Conservation (phyloP, 2,329 filamentous ascomycete species). For the Ophiocordyceps camponoti-saundersi region DNA sequence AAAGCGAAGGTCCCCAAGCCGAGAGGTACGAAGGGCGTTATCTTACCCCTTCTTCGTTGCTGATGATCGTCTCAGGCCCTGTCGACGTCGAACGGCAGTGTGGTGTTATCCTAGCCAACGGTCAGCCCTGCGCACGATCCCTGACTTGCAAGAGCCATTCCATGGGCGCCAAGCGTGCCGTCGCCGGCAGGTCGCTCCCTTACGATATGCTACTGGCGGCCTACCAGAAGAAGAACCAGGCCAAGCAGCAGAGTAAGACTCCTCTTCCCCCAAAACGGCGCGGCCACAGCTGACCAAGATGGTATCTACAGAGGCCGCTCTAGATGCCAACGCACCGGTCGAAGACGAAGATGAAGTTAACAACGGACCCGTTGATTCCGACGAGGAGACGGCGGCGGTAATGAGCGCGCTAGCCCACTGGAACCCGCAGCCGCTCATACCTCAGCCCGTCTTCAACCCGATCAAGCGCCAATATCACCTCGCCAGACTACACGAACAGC, state of each 20-base stretch:
- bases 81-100: slow-evolving; percentile 92
- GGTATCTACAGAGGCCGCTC: slow-evolving; percentile 55
- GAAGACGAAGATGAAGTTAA: slow-evolving; percentile 75
- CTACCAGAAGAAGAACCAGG: slow-evolving; percentile 96
- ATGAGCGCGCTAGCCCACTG: slow-evolving; percentile 67
- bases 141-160: slow-evolving; percentile 86
- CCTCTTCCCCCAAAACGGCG: background rate
- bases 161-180: slow-evolving; percentile 87
- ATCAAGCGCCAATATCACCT: slow-evolving; percentile 48
- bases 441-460: slow-evolving; percentile 43
- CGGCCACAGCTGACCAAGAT: background rate
- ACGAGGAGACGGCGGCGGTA: slow-evolving; percentile 81
- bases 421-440: slow-evolving; percentile 61
- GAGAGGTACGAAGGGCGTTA: slow-evolving; percentile 37
- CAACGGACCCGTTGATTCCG: slow-evolving; percentile 71
- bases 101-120: slow-evolving; percentile 72
- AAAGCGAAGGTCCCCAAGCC: slow-evolving; percentile 72
- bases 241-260: slow-evolving; percentile 77
- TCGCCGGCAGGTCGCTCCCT: slow-evolving; percentile 70
- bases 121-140: slow-evolving; percentile 72
- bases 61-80: slow-evolving; percentile 33
- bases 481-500: slow-evolving; percentile 45
- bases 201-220: slow-evolving; percentile 84
- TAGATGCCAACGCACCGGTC: slow-evolving; percentile 82
- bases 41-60: background rate